These are phyloP conservation scores for Pestalotiopsis sp. DNA, from an alignment of 2,329 filamentous ascomycete species.

Conservation along the genomic window DNA sequence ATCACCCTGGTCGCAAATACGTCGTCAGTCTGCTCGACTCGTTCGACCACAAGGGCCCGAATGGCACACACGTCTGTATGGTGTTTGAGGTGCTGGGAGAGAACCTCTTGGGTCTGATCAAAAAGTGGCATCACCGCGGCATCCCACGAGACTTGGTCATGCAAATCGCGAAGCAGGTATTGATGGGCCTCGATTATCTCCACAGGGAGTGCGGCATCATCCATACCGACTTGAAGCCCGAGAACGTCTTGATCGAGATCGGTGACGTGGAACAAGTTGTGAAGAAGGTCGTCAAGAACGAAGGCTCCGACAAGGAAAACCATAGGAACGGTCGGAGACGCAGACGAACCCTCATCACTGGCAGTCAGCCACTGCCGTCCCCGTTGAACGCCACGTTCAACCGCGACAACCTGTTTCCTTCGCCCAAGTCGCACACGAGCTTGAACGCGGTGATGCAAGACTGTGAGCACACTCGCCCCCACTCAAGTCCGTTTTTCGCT, in stretches of 20 bases:
- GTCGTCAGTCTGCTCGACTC: slow-evolving; percentile 96
- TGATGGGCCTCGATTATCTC: slow-evolving; percentile 92
- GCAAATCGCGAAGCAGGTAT: slow-evolving; percentile 97
- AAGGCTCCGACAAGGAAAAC: slow-evolving; percentile 76
- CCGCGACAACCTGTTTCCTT: slow-evolving; percentile 70
- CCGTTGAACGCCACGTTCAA: slow-evolving; percentile 92
- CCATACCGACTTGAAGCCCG: slow-evolving; percentile 95
- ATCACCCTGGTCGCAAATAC: slow-evolving; percentile 91
- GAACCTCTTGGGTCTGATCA: slow-evolving; percentile 92
- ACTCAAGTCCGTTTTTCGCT: slow-evolving; percentile 23
- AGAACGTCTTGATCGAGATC: slow-evolving; percentile 98
- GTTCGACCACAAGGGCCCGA: slow-evolving; percentile 96
- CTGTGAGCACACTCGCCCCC: slow-evolving; percentile 49
- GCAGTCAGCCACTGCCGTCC: slow-evolving; percentile 93
- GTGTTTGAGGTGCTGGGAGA: slow-evolving; percentile 97
- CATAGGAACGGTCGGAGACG: slow-evolving; percentile 89
- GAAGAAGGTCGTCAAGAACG: slow-evolving; percentile 89
- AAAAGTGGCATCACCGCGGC: slow-evolving; percentile 96
- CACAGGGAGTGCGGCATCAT: slow-evolving; percentile 99
- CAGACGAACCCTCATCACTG: slow-evolving; percentile 91
- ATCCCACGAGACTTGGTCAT: slow-evolving; percentile 97
- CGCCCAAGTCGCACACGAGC: slow-evolving; percentile 69
- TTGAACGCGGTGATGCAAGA: slow-evolving; percentile 85
- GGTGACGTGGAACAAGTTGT: slow-evolving; percentile 99
- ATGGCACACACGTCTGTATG: slow-evolving; percentile 98